Evolutionary conservation across 2,329 filamentous ascomycete genomes (phyloP).

Genomic region (Ceratocystis cubensis): DNA sequence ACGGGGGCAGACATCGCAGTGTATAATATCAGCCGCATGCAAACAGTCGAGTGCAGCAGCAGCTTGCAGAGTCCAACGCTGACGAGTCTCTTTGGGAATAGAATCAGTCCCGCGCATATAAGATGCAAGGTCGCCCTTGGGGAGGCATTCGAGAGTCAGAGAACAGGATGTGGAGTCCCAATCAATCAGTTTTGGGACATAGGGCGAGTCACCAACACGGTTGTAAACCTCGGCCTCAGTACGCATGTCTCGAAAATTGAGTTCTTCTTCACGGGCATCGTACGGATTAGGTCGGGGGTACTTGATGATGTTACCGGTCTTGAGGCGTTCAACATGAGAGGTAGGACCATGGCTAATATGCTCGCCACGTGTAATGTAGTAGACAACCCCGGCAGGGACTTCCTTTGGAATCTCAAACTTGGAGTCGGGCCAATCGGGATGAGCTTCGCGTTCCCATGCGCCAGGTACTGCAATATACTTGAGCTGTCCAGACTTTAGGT

Average conservation of each 20-base stretch:
- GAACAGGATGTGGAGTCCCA: slow-evolving; percentile 24
- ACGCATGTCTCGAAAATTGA: slow-evolving; percentile 21
- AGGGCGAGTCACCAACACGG: slow-evolving; percentile 23
- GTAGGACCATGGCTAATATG: slow-evolving; percentile 22
- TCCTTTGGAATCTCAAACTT: slow-evolving; percentile 23
- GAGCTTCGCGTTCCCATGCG: slow-evolving; percentile 23
- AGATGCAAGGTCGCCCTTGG: slow-evolving; percentile 24
- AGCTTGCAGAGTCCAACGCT: slow-evolving; percentile 28
- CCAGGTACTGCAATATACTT: slow-evolving; percentile 22
- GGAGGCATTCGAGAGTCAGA: slow-evolving; percentile 25
- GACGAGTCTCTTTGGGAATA: slow-evolving; percentile 22
- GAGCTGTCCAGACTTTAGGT: slow-evolving; percentile 20
- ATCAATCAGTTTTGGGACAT: slow-evolving; percentile 23
- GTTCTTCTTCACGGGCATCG: slow-evolving; percentile 22
- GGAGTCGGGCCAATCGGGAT: slow-evolving; percentile 23
- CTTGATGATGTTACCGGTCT: slow-evolving; percentile 24
- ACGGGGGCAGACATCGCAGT: slow-evolving; percentile 31
- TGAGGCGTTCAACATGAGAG: slow-evolving; percentile 23
- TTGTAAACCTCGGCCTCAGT: slow-evolving; percentile 25
- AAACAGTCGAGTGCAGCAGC: slow-evolving; percentile 28
- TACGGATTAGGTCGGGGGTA: slow-evolving; percentile 24
- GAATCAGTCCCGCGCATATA: slow-evolving; percentile 22
- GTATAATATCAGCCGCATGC: slow-evolving; percentile 30
- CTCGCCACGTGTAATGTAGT: slow-evolving; percentile 23
- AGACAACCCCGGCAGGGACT: slow-evolving; percentile 22